Conservation (phyloP, 2,329 filamentous ascomycete species). For the Monosporascus sp. region DNA sequence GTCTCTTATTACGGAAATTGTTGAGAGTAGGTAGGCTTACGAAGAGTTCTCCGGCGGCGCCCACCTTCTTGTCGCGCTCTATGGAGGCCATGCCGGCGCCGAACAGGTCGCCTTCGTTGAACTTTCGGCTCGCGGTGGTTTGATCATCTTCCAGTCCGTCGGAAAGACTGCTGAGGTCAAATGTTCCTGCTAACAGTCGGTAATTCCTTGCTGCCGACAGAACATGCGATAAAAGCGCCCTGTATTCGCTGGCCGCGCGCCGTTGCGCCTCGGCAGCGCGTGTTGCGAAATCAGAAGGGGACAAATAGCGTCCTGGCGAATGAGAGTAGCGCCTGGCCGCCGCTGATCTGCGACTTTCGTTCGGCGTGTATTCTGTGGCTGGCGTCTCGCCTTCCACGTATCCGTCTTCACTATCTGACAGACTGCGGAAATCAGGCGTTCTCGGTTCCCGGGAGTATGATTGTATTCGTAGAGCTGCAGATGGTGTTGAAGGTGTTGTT, state of each 20-base stretch:
- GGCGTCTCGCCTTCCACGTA: too few species aligned
- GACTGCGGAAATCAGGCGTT: too few species aligned
- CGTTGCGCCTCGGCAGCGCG: neutral
- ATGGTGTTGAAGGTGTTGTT: neutral
- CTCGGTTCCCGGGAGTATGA: too few species aligned
- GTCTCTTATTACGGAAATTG: neutral
- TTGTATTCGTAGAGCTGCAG: too few species aligned
- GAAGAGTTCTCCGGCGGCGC: slow-evolving; percentile 22
- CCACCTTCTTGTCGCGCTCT: slow-evolving; percentile 18
- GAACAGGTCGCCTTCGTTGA: neutral
- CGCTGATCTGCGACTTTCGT: too few species aligned
- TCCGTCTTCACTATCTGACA: too few species aligned
- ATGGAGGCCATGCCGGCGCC: neutral
- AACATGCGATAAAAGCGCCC: slow-evolving; percentile 5
- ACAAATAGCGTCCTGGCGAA: neutral
- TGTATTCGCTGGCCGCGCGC: slow-evolving; percentile 1
- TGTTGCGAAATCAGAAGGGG: neutral
- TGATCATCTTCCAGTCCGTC: neutral
- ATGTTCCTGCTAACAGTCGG: neutral
- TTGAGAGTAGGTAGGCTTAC: slow-evolving; percentile 8
- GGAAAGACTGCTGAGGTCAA: neutral
- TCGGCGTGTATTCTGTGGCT: too few species aligned
- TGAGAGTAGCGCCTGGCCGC: neutral
- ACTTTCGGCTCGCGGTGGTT: neutral
- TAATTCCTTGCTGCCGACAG: slow-evolving; percentile 1